These are phyloP conservation scores for Fusarium agapanthi DNA, from an alignment of 2,329 filamentous ascomycete genomes.

Conservation along the genomic window DNA sequence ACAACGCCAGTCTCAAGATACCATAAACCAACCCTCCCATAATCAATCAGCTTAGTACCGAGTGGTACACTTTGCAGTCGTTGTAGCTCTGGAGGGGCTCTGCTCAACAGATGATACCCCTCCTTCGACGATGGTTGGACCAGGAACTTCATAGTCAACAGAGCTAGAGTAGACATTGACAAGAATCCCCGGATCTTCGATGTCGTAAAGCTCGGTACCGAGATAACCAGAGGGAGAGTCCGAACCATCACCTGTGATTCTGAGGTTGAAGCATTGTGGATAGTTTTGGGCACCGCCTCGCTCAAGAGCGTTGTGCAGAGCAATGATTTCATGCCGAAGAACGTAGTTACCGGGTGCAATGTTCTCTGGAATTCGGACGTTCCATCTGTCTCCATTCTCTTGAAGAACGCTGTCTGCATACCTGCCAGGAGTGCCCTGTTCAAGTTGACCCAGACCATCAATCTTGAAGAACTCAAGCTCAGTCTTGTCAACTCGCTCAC, in stretches of 20 bases:
- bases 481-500: slow-evolving; percentile 52
- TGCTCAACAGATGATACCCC: slow-evolving; percentile 41
- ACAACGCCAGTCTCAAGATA: background rate
- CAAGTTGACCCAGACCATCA: slow-evolving; percentile 51
- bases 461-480: slow-evolving; percentile 58
- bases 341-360: slow-evolving; percentile 63
- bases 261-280: slow-evolving; percentile 62
- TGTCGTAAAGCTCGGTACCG: slow-evolving; percentile 50
- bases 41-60: slow-evolving; percentile 2
- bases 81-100: slow-evolving; percentile 36
- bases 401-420: slow-evolving; percentile 58
- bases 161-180: slow-evolving; percentile 47
- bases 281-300: slow-evolving; percentile 59
- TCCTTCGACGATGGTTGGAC: slow-evolving; percentile 42
- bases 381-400: slow-evolving; percentile 60
- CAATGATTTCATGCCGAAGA: slow-evolving; percentile 64
- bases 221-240: slow-evolving; percentile 46
- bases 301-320: slow-evolving; percentile 57
- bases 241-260: slow-evolving; percentile 53
- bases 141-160: slow-evolving; percentile 45
- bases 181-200: slow-evolving; percentile 48
- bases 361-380: slow-evolving; percentile 57
- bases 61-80: slow-evolving; percentile 37
- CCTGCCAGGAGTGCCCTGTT: slow-evolving; percentile 47
- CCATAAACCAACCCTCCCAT: background rate